Conservation (phyloP, 2,329 filamentous ascomycete species). For the Fusarium praegraminearum region DNA sequence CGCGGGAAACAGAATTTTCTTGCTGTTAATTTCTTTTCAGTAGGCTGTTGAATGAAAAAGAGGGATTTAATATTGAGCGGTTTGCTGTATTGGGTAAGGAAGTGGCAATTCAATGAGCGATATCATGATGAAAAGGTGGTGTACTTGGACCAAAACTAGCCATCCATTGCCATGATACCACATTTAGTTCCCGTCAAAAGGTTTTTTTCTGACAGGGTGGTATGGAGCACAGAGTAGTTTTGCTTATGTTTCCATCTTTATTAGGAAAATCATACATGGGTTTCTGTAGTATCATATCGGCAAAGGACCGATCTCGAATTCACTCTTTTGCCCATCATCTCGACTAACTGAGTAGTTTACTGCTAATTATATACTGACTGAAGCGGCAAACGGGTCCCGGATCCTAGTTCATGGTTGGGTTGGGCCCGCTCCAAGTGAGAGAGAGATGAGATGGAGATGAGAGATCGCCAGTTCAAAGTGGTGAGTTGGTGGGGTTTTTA, state of each 20-base stretch:
- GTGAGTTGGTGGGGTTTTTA: slow-evolving; percentile 43
- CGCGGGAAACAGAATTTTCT: slow-evolving; percentile 1
- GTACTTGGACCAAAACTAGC: slow-evolving; percentile 12
- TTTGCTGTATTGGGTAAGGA: slow-evolving; percentile 8
- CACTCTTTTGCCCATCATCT: neutral
- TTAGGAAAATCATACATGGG: slow-evolving; percentile 13
- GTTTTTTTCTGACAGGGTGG: neutral
- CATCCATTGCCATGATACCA: slow-evolving; percentile 27
- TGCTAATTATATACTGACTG: slow-evolving; percentile 25
- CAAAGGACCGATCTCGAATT: slow-evolving; percentile 33
- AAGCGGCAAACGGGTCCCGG: slow-evolving; percentile 26
- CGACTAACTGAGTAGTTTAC: neutral
- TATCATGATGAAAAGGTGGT: slow-evolving; percentile 33
- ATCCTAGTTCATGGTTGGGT: slow-evolving; percentile 34
- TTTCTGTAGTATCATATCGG: slow-evolving; percentile 14
- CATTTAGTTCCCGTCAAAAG: neutral
- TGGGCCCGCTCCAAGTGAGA: slow-evolving; percentile 41
- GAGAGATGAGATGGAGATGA: neutral
- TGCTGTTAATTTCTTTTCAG: neutral
- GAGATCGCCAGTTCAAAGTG: slow-evolving; percentile 35
- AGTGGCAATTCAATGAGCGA: slow-evolving; percentile 17
- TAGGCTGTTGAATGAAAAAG: neutral
- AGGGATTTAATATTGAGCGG: slow-evolving; percentile 11
- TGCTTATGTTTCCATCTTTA: slow-evolving; percentile 14
- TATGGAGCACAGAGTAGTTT: slow-evolving; percentile 5